Evolutionary conservation across 78 protist genomes (phyloP).

Genomic region (Emiliania huxleyi): DNA sequence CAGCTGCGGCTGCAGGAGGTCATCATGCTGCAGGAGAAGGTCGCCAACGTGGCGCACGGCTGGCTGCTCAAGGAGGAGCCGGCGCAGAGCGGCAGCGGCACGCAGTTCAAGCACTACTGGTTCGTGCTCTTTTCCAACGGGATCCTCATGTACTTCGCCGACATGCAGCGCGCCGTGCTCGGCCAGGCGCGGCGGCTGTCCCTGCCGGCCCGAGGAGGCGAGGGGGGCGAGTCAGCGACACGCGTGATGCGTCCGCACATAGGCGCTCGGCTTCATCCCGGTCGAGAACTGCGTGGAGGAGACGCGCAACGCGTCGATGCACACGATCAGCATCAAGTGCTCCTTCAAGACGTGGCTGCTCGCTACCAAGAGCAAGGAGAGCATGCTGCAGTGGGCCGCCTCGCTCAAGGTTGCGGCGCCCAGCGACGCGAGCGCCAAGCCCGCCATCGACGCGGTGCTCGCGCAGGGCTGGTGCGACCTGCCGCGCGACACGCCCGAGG

Average conservation of each 20-base stretch:
- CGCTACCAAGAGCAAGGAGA: neutral
- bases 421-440: neutral
- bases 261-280: neutral
- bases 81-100: neutral
- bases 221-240: too few relatives aligned
- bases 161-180: neutral
- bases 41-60: neutral
- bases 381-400: neutral
- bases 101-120: constrained; percentile 1
- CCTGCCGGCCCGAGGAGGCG: too few relatives aligned
- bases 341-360: neutral
- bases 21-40: constrained; percentile 7
- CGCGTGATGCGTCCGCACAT: too few relatives aligned
- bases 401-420: neutral
- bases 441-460: neutral
- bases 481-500: neutral
- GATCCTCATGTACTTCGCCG: neutral
- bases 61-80: constrained; percentile 6
- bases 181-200: too few relatives aligned
- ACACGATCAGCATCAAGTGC: neutral
- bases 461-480: neutral
- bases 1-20: neutral
- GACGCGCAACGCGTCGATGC: neutral
- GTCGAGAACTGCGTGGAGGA: neutral
- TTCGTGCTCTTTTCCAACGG: neutral